Evolutionary conservation across 2,329 filamentous ascomycete species (phyloP).

Genomic region (Talaromyces atroroseus): DNA sequence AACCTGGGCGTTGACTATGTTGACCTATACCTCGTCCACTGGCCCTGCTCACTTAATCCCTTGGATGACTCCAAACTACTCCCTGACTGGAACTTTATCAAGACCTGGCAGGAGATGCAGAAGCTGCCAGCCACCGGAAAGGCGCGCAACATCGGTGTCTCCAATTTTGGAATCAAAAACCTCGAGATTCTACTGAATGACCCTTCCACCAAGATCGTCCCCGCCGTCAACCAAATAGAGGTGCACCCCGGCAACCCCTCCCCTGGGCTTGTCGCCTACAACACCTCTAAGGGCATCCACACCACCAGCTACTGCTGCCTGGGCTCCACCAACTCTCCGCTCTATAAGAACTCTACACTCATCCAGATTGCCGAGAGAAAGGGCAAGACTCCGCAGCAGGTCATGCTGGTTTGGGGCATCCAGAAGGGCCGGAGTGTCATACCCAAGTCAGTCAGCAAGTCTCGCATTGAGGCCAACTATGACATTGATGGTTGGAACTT

Average conservation of each 20-base stretch:
- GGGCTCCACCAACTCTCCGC: constrained; percentile 37
- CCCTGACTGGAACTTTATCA: constrained; percentile 72
- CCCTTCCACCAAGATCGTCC: too few relatives aligned
- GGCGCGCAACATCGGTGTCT: constrained; percentile 64
- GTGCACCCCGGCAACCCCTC: constrained; percentile 63
- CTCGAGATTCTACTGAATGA: constrained; percentile 66
- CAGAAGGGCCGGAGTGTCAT: constrained; percentile 19
- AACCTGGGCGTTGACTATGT: constrained; percentile 27
- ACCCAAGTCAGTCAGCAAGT: constrained; percentile 19
- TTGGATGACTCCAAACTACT: constrained; percentile 54
- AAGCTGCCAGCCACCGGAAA: constrained; percentile 53
- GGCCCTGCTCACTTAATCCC: constrained; percentile 51
- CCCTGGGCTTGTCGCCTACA: constrained; percentile 50
- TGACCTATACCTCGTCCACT: constrained; percentile 58
- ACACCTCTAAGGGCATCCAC: constrained; percentile 54
- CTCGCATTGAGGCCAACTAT: constrained; percentile 22
- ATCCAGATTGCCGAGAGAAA: constrained; percentile 49
- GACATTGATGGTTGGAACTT: constrained; percentile 65
- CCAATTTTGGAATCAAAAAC: constrained; percentile 66
- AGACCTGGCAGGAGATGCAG: constrained; percentile 63
- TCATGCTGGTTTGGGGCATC: constrained; percentile 30
- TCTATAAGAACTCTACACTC: constrained; percentile 50
- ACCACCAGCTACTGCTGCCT: constrained; percentile 51
- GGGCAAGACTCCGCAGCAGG: constrained; percentile 48
- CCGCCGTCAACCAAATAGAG: too few relatives aligned